Evolutionary conservation across 2,329 filamentous ascomycete species (phyloP), one percentile per base, ranked within the genome.

Genomic region (Aschersonia sp.): DNA sequence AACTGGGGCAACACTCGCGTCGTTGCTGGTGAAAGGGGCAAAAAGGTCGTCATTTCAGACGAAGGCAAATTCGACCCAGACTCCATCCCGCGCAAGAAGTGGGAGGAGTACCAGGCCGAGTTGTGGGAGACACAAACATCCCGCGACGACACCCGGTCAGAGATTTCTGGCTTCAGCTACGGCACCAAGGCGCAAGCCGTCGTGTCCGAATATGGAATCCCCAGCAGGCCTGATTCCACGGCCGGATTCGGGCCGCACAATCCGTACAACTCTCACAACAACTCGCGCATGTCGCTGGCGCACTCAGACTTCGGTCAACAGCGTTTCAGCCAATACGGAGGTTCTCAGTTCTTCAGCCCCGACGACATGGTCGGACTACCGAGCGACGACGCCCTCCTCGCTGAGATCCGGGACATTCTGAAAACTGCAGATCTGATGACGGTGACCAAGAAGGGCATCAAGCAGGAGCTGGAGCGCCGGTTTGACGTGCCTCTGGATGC

Each of bases 1-100:
- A 86, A 85, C 58, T 98, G 92, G 92, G 92, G 92, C 68, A 98
- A 96, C 68, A 98, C 92, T 41, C 91, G 92, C 80, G 80, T 98
- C 50, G 89, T 98, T 54, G 92, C 86, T 5, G 92, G 92, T 62
- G 92, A 98, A 63, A 83, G 84, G 65, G 92, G 92, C 54, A 84
- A 88, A 63, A 91, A 96, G 73, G 72, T 97, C 52, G 80, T 98
- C 56, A 84, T 98, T 55, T 87, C 89, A 1, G 92, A 98, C 63
- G 92, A 98, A 69, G 92, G 92, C 71, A 96, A 95, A 66, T 98
- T 97, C 61, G 92, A 98, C 61, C 91, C 92, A 10, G 74, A 77
- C 44, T 86, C 82, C 40, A 97, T 98, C 55, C 92, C 92, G 28
- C 86, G 87, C 69, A 98, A 97, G 82, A 92, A 86, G 74, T 98